These are phyloP conservation scores for Cornus florida DNA, from an alignment of 148 eudicot species.

Conservation along the genomic window DNA sequence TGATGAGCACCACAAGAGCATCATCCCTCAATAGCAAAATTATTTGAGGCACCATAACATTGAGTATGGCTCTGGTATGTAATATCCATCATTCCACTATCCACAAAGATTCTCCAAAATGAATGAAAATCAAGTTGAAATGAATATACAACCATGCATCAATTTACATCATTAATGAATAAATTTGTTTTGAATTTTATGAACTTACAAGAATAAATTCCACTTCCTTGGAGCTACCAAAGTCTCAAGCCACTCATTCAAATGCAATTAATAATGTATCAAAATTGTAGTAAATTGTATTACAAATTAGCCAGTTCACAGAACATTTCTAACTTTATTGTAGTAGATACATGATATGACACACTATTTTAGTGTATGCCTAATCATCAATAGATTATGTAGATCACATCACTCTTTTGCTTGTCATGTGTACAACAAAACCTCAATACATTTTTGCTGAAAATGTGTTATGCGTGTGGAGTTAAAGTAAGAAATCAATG, in stretches of 20 bases:
- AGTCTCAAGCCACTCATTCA: too few relatives aligned
- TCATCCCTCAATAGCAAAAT: background rate
- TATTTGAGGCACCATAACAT: background rate
- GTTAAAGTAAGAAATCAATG: slow-evolving; percentile 28
- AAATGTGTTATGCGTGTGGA: slow-evolving; percentile 3
- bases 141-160: background rate
- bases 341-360: background rate
- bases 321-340: background rate
- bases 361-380: background rate
- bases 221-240: background rate
- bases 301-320: background rate
- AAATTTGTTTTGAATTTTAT: background rate
- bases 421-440: background rate
- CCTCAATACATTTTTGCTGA: background rate
- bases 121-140: background rate
- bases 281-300: background rate
- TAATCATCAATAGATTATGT: background rate
- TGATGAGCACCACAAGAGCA: background rate
- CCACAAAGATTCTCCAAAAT: background rate
- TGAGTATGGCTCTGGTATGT: background rate
- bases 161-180: background rate
- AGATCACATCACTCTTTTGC: background rate
- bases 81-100: background rate
- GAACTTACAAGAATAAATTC: background rate
- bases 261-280: slow-evolving; percentile 1